phyloP scores from a whole-genome alignment of 768 basidiomycete genomes.

The Lactarius hatsudake region DNA sequence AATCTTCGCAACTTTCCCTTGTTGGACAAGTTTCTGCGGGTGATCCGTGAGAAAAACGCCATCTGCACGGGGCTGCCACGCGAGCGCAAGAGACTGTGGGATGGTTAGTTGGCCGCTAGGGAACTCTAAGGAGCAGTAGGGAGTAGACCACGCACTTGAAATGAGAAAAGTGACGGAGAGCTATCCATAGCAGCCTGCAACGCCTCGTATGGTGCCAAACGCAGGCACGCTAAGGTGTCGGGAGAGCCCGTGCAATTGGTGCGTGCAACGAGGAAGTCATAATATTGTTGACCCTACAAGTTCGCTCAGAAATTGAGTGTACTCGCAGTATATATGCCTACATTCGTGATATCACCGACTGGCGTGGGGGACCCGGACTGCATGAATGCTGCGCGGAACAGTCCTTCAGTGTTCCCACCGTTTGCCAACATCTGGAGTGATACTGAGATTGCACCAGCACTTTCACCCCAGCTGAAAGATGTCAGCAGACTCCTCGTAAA shows the following conservation, averaged over 20 bases:
- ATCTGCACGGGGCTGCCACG: constrained; percentile 42
- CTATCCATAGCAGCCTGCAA: constrained; percentile 36
- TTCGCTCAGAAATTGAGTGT: too few species aligned
- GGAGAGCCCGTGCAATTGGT: constrained; percentile 37
- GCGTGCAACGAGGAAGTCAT: constrained; percentile 40
- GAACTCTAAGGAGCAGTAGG: neutral
- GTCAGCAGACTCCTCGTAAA: constrained; percentile 7
- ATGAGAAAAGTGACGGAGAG: constrained; percentile 33
- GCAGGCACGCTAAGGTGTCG: constrained; percentile 45
- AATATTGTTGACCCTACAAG: constrained; percentile 35
- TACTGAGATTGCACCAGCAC: constrained; percentile 50
- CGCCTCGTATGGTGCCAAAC: constrained; percentile 34
- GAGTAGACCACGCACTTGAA: constrained; percentile 29
- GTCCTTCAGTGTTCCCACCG: constrained; percentile 36
- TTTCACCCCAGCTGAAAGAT: constrained; percentile 46
- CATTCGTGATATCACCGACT: constrained; percentile 34
- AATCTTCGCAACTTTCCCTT: constrained; percentile 36
- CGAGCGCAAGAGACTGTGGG: constrained; percentile 31
- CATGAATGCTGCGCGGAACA: constrained; percentile 46
- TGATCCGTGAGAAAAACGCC: constrained; percentile 38
- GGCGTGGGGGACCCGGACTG: constrained; percentile 40
- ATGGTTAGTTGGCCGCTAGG: neutral
- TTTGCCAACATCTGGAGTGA: constrained; percentile 43
- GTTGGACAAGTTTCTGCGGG: constrained; percentile 35
- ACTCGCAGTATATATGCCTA: constrained; percentile 32